These are phyloP conservation scores for Umbelopsis sp. DNA, from an alignment of 192 early-diverging fungal genomes.

Conservation along the genomic window DNA sequence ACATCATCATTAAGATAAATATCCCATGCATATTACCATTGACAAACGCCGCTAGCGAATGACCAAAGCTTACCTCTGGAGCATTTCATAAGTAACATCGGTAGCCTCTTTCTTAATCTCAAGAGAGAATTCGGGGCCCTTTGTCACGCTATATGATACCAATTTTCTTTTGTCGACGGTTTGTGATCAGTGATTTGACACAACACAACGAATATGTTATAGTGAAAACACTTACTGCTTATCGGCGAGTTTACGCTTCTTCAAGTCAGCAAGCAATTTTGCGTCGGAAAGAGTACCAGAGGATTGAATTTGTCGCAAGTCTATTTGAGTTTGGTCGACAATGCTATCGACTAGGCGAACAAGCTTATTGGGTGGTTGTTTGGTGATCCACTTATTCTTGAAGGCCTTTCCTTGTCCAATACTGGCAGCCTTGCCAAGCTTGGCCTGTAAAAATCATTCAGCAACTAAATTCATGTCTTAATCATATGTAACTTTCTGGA, in stretches of 20 bases:
- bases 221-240: constrained; percentile 54
- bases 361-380: constrained; percentile 66
- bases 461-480: neutral
- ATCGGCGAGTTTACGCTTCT: constrained; percentile 74
- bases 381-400: constrained; percentile 98
- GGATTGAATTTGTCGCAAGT: constrained; percentile 68
- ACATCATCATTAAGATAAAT: neutral
- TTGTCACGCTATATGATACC: constrained; percentile 81
- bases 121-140: constrained; percentile 88
- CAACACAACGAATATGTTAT: neutral
- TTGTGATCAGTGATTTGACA: constrained; percentile 15
- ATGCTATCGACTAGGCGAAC: constrained; percentile 79
- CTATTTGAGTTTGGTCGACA: constrained; percentile 80
- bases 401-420: constrained; percentile 96
- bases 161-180: constrained; percentile 53
- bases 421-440: constrained; percentile 76
- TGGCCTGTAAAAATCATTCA: constrained; percentile 27
- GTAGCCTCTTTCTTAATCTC: constrained; percentile 88
- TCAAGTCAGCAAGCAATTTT: constrained; percentile 73
- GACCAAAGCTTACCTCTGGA: constrained; percentile 55
- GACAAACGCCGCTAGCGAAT: neutral
- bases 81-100: constrained; percentile 93
- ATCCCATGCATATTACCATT: neutral
- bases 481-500: neutral
- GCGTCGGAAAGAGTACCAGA: constrained; percentile 65